A percentile compares a stretch with the other conserved stretches of the same genome.
These are phyloP conservation scores for Physaria fendleri DNA, from an alignment of 345 rosid genomes.

Conservation along the genomic window DNA sequence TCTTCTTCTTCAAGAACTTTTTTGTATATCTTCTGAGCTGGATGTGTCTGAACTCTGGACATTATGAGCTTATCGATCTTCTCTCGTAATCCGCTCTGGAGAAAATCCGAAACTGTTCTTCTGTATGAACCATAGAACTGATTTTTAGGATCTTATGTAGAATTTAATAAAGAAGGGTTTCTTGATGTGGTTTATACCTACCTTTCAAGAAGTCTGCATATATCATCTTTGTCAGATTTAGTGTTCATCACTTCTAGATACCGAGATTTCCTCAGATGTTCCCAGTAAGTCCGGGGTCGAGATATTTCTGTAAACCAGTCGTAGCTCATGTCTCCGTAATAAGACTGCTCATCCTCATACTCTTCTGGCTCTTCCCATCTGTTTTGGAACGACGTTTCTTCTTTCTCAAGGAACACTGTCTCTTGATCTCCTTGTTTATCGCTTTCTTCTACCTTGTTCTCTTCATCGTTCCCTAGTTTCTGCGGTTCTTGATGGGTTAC, in stretches of 20 bases:
- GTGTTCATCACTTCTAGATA: constrained; percentile 55
- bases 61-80: constrained; percentile 57
- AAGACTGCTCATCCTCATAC: constrained; percentile 26
- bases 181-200: constrained; percentile 18
- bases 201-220: constrained; percentile 70
- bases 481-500: background rate
- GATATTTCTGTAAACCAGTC: constrained; percentile 71
- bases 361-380: constrained; percentile 34
- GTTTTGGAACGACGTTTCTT: constrained; percentile 18
- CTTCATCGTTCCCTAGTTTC: background rate
- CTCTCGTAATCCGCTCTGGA: constrained; percentile 61
- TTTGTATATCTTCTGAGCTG: constrained; percentile 27
- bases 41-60: constrained; percentile 42
- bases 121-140: constrained; percentile 34
- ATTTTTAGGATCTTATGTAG: background rate
- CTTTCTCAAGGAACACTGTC: background rate
- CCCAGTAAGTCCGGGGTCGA: constrained; percentile 86
- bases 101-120: constrained; percentile 65
- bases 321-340: constrained; percentile 27
- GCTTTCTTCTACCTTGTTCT: background rate
- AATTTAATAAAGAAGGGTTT: background rate
- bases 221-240: constrained; percentile 51
- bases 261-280: constrained; percentile 56
- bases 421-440: background rate
- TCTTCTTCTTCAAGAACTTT: constrained; percentile 28